phyloP scores from a whole-genome alignment of 2,329 filamentous ascomycete species.

The Pseudogymnoascus sp. region DNA sequence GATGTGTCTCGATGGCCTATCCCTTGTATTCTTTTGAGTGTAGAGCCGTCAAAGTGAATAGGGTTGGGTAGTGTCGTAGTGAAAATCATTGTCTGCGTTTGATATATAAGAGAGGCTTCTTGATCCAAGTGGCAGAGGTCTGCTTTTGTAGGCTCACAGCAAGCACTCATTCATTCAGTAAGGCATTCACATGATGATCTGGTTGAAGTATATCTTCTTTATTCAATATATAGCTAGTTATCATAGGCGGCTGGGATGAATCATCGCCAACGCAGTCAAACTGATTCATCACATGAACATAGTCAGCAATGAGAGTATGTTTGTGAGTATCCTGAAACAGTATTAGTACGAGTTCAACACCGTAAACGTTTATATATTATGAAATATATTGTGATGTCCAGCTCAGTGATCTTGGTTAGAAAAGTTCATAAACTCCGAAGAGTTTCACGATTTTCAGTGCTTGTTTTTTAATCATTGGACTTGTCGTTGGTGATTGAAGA shows the following conservation, averaged over 20 bases:
- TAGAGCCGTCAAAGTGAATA: background rate
- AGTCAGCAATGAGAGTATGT: background rate
- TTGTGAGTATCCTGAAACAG: background rate
- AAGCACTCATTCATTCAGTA: background rate
- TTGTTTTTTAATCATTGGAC: constrained; percentile 30
- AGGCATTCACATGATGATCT: background rate
- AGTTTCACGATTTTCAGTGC: constrained; percentile 34
- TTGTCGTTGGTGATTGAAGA: background rate
- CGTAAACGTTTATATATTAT: constrained; percentile 9
- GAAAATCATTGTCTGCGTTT: background rate
- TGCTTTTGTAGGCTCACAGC: background rate
- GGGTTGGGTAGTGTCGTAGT: background rate
- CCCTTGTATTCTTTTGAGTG: background rate
- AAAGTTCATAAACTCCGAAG: constrained; percentile 27
- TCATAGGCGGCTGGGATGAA: background rate
- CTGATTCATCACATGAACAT: background rate
- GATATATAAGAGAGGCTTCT: background rate
- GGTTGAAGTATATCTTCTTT: background rate
- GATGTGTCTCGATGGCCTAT: background rate
- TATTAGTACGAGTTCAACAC: constrained; percentile 6
- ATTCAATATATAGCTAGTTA: constrained; percentile 4
- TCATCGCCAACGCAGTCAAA: background rate
- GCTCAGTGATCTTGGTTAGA: constrained; percentile 34
- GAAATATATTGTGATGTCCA: constrained; percentile 12
- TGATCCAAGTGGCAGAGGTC: background rate